These are phyloP conservation scores for Phyllosticta capitalensis DNA, from an alignment of 2,329 filamentous ascomycete genomes.

Conservation along the genomic window DNA sequence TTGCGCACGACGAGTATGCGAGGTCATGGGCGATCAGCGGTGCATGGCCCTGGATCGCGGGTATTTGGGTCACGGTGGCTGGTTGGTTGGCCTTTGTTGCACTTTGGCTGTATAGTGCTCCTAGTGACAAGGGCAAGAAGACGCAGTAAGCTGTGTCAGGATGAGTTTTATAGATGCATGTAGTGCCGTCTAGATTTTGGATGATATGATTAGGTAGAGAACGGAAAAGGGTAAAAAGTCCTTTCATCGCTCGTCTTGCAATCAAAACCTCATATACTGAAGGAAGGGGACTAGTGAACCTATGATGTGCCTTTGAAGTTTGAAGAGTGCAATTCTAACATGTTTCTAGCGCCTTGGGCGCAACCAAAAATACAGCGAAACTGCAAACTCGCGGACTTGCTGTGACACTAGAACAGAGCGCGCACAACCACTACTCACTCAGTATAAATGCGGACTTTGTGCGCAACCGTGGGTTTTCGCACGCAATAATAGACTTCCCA, in stretches of 20 bases:
- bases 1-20: slow-evolving; percentile 94
- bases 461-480: too few species aligned
- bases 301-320: too few species aligned
- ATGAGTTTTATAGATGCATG: background rate
- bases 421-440: too few species aligned
- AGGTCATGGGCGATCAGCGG: slow-evolving; percentile 82
- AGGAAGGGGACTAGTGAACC: too few species aligned
- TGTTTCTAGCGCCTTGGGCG: too few species aligned
- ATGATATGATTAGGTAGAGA: background rate
- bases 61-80: slow-evolving; percentile 71
- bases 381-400: too few species aligned
- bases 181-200: background rate
- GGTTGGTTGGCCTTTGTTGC: slow-evolving; percentile 81
- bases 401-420: too few species aligned
- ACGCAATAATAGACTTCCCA: too few species aligned
- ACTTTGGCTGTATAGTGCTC: slow-evolving; percentile 75
- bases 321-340: too few species aligned
- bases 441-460: too few species aligned
- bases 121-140: slow-evolving; percentile 45
- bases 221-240: background rate
- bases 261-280: too few species aligned
- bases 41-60: slow-evolving; percentile 90
- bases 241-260: background rate
- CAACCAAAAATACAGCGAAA: too few species aligned
- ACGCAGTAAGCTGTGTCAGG: slow-evolving; percentile 13